These are phyloP conservation scores for Podila epicladia DNA, from an alignment of 192 early-diverging fungal genomes.

Conservation along the genomic window DNA sequence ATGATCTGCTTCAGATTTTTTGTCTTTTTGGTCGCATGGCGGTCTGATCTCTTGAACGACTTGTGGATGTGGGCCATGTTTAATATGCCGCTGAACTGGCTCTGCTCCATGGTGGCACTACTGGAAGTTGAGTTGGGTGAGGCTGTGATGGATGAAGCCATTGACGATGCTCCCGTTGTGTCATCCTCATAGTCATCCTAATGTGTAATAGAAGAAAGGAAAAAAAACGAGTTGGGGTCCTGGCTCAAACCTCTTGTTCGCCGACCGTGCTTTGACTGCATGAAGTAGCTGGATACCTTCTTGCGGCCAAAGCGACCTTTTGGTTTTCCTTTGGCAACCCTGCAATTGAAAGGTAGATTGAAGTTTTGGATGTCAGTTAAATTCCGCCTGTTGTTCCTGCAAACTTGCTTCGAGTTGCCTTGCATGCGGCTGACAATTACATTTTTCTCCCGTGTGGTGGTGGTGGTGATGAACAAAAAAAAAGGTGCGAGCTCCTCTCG, in stretches of 20 bases:
- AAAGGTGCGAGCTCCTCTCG: too few relatives aligned
- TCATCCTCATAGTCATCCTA: conserved; percentile 48
- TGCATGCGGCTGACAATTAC: background rate
- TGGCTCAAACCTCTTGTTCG: background rate
- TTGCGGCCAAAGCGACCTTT: conserved; percentile 3
- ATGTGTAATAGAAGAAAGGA: too few relatives aligned
- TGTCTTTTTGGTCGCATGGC: conserved; percentile 71
- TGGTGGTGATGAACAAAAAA: background rate
- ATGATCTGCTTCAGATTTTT: conserved; percentile 88
- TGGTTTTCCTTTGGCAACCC: conserved; percentile 2
- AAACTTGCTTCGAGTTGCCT: background rate
- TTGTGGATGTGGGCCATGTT: conserved; percentile 56
- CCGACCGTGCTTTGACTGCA: background rate
- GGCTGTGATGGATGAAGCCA: conserved; percentile 36
- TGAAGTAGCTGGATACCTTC: background rate
- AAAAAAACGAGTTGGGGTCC: too few relatives aligned
- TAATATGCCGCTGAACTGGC: background rate
- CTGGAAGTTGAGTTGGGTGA: conserved; percentile 31
- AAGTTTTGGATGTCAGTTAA: background rate
- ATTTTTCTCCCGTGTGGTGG: background rate
- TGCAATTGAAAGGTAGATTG: background rate
- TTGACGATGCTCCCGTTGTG: conserved; percentile 34
- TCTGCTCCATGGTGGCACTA: conserved; percentile 5
- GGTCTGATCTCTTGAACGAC: conserved; percentile 81
- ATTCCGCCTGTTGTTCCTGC: too few relatives aligned